Percentiles rank a stretch among this genome's conserved stretches.
Evolutionary conservation across 768 basidiomycete genomes (phyloP).

Genomic region (Albatrellus ellisii): DNA sequence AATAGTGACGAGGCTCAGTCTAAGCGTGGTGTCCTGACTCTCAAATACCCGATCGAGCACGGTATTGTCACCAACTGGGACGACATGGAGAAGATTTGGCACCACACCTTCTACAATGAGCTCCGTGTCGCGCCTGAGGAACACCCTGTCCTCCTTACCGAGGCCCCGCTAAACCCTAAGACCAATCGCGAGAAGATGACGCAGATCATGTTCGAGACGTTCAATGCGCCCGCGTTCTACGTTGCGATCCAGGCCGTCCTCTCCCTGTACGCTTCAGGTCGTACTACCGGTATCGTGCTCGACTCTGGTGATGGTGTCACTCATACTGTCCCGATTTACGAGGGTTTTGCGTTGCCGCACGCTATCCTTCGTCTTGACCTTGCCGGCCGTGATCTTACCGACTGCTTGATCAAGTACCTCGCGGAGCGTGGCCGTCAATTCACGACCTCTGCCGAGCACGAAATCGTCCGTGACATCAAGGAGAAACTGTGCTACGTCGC

Average conservation of each 20-base stretch:
- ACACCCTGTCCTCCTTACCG: conserved; percentile 59
- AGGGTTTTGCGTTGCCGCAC: conserved; percentile 86
- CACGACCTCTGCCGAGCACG: conserved; percentile 86
- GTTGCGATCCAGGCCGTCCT: conserved; percentile 64
- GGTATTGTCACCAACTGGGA: conserved; percentile 98
- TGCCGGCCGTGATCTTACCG: conserved; percentile 87
- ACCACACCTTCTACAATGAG: conserved; percentile 89
- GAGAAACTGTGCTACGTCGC: conserved; percentile 89
- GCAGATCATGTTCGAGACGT: conserved; percentile 73
- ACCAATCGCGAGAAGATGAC: conserved; percentile 67
- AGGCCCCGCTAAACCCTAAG: conserved; percentile 65
- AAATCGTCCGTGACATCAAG: conserved; percentile 96
- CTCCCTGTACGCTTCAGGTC: conserved; percentile 83
- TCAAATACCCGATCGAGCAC: conserved; percentile 92
- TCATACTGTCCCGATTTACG: conserved; percentile 95
- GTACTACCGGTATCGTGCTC: conserved; percentile 89
- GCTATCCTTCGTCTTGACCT: conserved; percentile 88
- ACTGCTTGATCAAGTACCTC: conserved; percentile 70
- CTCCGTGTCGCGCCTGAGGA: conserved; percentile 69
- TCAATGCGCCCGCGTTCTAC: conserved; percentile 66
- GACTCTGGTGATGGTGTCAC: conserved; percentile 96
- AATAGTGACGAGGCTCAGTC: conserved; percentile 81
- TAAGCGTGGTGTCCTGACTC: conserved; percentile 87
- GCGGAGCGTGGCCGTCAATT: conserved; percentile 90
- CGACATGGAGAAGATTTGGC: conserved; percentile 99